Percentiles rank a stretch among this genome's conserved stretches.
Evolutionary conservation across 1,284 basidiomycete genomes (phyloP).

Genomic region (Termitomyces sp.): DNA sequence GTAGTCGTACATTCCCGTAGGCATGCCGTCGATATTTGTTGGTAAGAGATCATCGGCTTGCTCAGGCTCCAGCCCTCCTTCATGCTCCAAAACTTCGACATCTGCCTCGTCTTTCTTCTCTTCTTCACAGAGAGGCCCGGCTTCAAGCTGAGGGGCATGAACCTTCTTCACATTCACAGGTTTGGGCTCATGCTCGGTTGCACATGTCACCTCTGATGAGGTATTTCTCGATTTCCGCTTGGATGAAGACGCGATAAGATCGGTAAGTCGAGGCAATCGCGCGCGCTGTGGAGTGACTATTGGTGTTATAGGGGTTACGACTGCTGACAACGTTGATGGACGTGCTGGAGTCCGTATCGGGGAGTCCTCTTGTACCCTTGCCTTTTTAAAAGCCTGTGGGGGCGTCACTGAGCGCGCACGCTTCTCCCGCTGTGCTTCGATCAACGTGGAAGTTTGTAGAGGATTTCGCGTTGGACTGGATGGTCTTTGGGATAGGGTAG

Average conservation of each 20-base stretch:
- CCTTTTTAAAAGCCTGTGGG: constrained; percentile 15
- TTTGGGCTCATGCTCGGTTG: not conserved
- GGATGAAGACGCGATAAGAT: constrained; percentile 20
- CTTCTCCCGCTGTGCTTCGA: constrained; percentile 7
- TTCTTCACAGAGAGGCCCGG: not conserved
- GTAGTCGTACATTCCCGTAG: constrained; percentile 7
- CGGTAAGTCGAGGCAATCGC: constrained; percentile 16
- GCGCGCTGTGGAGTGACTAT: constrained; percentile 13
- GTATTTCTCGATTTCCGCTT: not conserved
- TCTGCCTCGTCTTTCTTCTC: not conserved
- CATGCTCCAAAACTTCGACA: not conserved
- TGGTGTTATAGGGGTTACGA: not conserved
- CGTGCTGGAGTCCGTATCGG: not conserved
- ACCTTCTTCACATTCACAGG: not conserved
- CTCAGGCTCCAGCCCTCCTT: not conserved
- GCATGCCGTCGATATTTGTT: not conserved
- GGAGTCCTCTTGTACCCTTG: constrained; percentile 1
- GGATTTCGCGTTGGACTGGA: constrained; percentile 8
- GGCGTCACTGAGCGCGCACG: constrained; percentile 16
- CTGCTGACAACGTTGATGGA: not conserved
- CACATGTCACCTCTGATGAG: not conserved
- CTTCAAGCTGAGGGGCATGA: not conserved
- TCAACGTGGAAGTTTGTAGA: not conserved
- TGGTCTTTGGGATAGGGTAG: constrained; percentile 8
- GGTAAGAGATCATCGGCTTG: not conserved